Conservation (phyloP, 352 stramenopile species). For the Pythium aphanidermatum region DNA sequence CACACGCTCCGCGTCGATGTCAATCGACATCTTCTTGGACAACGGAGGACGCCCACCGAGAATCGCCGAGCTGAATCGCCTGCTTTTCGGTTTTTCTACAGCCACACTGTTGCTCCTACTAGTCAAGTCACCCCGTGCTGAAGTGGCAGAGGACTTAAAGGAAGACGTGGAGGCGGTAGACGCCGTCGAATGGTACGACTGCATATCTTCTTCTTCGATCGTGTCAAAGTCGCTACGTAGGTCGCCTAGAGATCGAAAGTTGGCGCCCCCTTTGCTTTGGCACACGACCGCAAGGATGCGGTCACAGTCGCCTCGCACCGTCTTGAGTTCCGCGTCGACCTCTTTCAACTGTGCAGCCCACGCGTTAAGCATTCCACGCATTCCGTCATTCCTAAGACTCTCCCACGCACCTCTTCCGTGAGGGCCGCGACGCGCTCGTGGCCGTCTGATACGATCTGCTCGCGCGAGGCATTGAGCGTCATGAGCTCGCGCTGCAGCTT, state of each 20-base stretch:
- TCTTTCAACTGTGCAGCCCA: slow-evolving; percentile 12
- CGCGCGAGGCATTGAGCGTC: slow-evolving; percentile 37
- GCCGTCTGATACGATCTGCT: slow-evolving; percentile 32
- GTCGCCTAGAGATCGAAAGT: slow-evolving; percentile 14
- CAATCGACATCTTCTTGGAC: slow-evolving; percentile 22
- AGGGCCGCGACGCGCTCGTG: slow-evolving; percentile 38
- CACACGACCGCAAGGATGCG: slow-evolving; percentile 20
- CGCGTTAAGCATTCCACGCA: not conserved
- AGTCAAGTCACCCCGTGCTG: too few species aligned
- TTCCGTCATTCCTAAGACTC: too few species aligned
- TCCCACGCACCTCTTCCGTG: slow-evolving; percentile 36
- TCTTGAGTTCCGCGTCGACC: slow-evolving; percentile 14
- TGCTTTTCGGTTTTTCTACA: too few species aligned
- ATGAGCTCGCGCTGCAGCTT: slow-evolving; percentile 58
- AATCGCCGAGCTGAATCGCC: too few species aligned
- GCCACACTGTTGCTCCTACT: too few species aligned
- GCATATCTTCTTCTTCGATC: slow-evolving; percentile 20
- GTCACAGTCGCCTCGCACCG: slow-evolving; percentile 15
- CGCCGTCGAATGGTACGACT: slow-evolving; percentile 23
- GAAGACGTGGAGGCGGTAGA: slow-evolving; percentile 20
- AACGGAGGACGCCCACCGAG: too few species aligned
- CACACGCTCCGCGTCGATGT: slow-evolving; percentile 15
- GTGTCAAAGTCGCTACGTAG: not conserved
- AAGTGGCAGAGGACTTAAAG: slow-evolving; percentile 16
- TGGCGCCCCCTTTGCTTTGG: slow-evolving; percentile 13